phyloP scores from a whole-genome alignment of 805 yeast genomes.

The Kluyveromyces lactis region DNA sequence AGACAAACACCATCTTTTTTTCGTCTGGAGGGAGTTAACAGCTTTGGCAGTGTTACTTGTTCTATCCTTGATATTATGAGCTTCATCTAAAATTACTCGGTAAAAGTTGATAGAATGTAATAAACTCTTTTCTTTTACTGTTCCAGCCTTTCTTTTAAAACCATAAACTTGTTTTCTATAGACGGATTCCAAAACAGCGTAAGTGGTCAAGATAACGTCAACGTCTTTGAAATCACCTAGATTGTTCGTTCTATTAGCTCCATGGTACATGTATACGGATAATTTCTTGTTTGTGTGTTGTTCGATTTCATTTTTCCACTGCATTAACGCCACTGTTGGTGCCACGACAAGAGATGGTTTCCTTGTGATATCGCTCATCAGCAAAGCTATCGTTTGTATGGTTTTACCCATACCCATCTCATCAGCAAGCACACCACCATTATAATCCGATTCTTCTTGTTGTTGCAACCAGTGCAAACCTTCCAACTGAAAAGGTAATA shows the following conservation, averaged over 20 bases:
- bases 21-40: constrained; percentile 62
- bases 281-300: constrained; percentile 69
- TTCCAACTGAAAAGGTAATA: constrained; percentile 88
- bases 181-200: constrained; percentile 83
- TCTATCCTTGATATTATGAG: constrained; percentile 94
- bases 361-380: constrained; percentile 58
- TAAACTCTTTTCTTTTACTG: constrained; percentile 66
- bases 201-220: constrained; percentile 86
- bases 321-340: constrained; percentile 98
- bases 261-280: constrained; percentile 72
- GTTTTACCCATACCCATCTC: constrained; percentile 99
- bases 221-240: constrained; percentile 41
- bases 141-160: constrained; percentile 60
- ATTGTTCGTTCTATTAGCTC: constrained; percentile 63
- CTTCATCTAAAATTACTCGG: constrained; percentile 89
- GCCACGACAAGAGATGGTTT: constrained; percentile 86
- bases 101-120: constrained; percentile 71
- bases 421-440: constrained; percentile 93
- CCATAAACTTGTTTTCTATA: constrained; percentile 80
- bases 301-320: constrained; percentile 91
- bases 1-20: constrained; percentile 82
- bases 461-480: constrained; percentile 83
- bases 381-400: constrained; percentile 85
- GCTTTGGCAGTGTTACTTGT: constrained; percentile 91
- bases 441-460: constrained; percentile 72